Base-by-base conservation (phyloP, 2,329 filamentous ascomycete species). In the Talaromyces piceae region DNA sequence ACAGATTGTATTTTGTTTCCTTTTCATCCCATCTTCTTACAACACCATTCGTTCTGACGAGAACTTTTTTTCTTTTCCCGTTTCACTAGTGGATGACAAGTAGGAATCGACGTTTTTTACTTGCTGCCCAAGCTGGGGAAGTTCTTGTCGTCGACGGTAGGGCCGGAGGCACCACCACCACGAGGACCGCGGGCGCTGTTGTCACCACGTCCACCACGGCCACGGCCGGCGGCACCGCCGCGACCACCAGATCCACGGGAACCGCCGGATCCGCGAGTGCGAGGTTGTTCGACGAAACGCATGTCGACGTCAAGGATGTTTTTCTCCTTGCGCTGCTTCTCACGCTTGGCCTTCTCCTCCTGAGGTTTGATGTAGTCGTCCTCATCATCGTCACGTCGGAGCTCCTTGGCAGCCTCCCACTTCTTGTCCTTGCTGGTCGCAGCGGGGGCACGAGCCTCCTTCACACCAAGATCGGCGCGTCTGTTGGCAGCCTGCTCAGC, bases 361-460 rank as follows among this genome's bases (percentile, higher is more conserved):
- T 79, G 72, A 62, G 79, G 83, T 64, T 86, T 74, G 67, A 95
- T 86, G 81, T 88, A 96, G 59, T 69, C 67, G 62, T 86, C 83
- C 63, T 89, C 83, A 50, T 81, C 79, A 45, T 77, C 69, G 54
- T 68, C 68, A 59, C 76, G 77, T 63, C 69, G 64, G 63, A 82
- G 62, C 57, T 77, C 73, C 78, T 91, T 94, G 69, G 89, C 90
- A 64, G 80, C 78, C 65, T 87, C 87, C 88, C 91, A 95, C 81
- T 96, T 93, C 82, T 93, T 91, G 79, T 90, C 84, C 78, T 89
- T 88, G 77, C 78, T 81, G 66, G 91, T 91, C 78, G 96, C 91
- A 79, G 97, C 96, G 73, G 91, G 77, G 78, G 90, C 84, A 76
- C 93, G 91, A 67, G 89, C 79, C 65, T 88, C 81, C 64, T 84